Percentiles rank a stretch among this genome's conserved stretches.
Conservation (phyloP, 805 yeast species). For the Candida maesae region DNA sequence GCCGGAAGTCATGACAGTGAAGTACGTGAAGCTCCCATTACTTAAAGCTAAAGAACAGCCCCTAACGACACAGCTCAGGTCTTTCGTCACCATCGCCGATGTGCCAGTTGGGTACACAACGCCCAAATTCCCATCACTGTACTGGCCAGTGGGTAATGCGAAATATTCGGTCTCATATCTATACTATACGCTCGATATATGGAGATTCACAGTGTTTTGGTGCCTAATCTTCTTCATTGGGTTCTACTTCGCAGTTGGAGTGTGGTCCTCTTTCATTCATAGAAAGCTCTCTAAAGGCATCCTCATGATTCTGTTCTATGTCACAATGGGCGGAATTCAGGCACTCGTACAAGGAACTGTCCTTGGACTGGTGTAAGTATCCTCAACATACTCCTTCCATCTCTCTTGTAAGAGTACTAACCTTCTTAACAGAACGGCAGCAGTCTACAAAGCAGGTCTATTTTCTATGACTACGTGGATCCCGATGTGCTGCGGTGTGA, state of each 20-base stretch:
- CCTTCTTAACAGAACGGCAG: slow-evolving; percentile 31
- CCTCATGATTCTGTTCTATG: slow-evolving; percentile 43
- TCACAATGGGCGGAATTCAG: slow-evolving; percentile 53
- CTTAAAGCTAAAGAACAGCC: no score
- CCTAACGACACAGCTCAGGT: slow-evolving; percentile 2
- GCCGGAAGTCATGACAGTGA: no score
- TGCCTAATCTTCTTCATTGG: slow-evolving; percentile 61
- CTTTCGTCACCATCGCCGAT: slow-evolving; percentile 43
- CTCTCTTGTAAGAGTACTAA: slow-evolving; percentile 1
- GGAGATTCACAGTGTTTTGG: slow-evolving; percentile 85
- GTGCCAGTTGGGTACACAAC: slow-evolving; percentile 78
- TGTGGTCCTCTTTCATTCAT: slow-evolving; percentile 51
- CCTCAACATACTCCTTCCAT: no score
- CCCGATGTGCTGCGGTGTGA: slow-evolving; percentile 77
- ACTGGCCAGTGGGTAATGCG: slow-evolving; percentile 56
- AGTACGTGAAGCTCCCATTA: no score
- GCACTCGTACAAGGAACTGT: slow-evolving; percentile 73
- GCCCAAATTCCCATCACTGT: slow-evolving; percentile 78
- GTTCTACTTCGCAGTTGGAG: slow-evolving; percentile 63
- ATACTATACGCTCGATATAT: slow-evolving; percentile 68
- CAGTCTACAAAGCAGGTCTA: slow-evolving; percentile 74
- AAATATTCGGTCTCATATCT: slow-evolving; percentile 46
- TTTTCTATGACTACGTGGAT: slow-evolving; percentile 94
- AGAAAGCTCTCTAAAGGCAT: slow-evolving; percentile 38
- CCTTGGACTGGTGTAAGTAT: slow-evolving; percentile 57